A percentile compares a stretch with the other conserved stretches of the same genome.
Evolutionary conservation across 2,329 filamentous ascomycete species (phyloP).

Genomic region (Rachicladosporium sp.): DNA sequence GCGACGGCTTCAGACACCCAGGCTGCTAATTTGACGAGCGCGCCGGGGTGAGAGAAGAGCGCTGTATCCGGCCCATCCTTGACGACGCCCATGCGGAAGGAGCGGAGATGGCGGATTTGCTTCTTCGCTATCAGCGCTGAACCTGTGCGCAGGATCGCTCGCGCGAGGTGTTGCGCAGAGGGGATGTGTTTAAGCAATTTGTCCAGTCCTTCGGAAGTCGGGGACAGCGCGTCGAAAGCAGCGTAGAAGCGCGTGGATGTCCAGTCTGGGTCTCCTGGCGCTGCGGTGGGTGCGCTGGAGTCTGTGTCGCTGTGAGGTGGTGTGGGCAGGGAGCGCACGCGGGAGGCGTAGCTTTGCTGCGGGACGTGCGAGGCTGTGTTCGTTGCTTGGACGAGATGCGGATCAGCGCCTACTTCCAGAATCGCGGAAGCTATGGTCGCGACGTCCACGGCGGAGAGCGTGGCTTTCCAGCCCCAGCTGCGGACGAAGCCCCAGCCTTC

Average conservation of each 20-base stretch:
- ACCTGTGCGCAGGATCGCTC: conserved; percentile 85
- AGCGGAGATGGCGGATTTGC: conserved; percentile 81
- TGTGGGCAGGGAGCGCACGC: conserved; percentile 19
- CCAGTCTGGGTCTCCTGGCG: conserved; percentile 29
- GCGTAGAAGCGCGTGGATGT: conserved; percentile 44
- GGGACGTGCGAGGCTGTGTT: conserved; percentile 6
- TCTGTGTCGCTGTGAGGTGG: conserved; percentile 23
- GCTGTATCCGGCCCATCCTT: conserved; percentile 85
- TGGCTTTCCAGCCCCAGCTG: conserved; percentile 96
- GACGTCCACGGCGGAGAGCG: conserved; percentile 83
- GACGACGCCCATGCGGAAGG: conserved; percentile 90
- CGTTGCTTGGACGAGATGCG: conserved; percentile 8
- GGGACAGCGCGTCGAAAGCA: conserved; percentile 45
- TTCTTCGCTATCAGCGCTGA: conserved; percentile 85
- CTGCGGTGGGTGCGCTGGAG: conserved; percentile 12
- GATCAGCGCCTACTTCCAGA: conserved; percentile 62
- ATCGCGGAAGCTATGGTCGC: conserved; percentile 87
- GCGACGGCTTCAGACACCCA: conserved; percentile 90
- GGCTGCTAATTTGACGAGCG: conserved; percentile 80
- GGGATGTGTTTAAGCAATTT: conserved; percentile 64
- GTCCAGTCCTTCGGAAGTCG: conserved; percentile 47
- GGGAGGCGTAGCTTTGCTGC: conserved; percentile 15
- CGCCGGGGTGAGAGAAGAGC: conserved; percentile 88
- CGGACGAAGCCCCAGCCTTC: conserved; percentile 96
- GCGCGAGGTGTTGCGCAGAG: conserved; percentile 77